These are phyloP conservation scores for Astraeus odoratus DNA, from an alignment of 768 basidiomycete genomes.

Conservation along the genomic window DNA sequence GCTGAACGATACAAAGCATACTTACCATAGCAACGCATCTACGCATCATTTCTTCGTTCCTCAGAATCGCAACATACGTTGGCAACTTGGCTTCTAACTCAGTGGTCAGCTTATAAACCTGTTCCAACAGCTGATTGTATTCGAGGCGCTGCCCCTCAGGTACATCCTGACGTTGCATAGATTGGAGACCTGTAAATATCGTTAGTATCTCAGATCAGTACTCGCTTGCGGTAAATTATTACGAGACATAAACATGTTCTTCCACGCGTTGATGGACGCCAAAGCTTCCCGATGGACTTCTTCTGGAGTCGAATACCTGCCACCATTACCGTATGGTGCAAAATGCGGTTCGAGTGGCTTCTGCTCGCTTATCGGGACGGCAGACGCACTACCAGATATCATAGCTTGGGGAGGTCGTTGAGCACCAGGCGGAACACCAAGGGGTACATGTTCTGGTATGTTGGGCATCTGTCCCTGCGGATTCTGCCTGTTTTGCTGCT, in stretches of 20 bases:
- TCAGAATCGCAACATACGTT: constrained; percentile 39
- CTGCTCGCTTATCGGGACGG: constrained; percentile 10
- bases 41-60: constrained; percentile 41
- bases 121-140: constrained; percentile 45
- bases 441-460: constrained; percentile 15
- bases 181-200: constrained; percentile 26
- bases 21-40: constrained; percentile 52
- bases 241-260: constrained; percentile 28
- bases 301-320: constrained; percentile 22
- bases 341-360: constrained; percentile 11
- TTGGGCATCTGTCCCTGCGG: constrained; percentile 12
- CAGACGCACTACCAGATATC: constrained; percentile 8
- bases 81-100: constrained; percentile 49
- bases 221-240: constrained; percentile 16
- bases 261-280: constrained; percentile 25
- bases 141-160: constrained; percentile 49
- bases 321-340: not conserved
- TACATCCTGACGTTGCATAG: constrained; percentile 27
- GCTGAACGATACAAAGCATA: constrained; percentile 13
- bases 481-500: constrained; percentile 16
- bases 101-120: constrained; percentile 34
- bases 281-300: constrained; percentile 27
- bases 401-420: constrained; percentile 13
- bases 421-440: constrained; percentile 8
- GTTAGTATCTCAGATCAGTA: constrained; percentile 10